phyloP scores from a whole-genome alignment of 192 early-diverging fungal species.

The Irineochytrium annulatum region DNA sequence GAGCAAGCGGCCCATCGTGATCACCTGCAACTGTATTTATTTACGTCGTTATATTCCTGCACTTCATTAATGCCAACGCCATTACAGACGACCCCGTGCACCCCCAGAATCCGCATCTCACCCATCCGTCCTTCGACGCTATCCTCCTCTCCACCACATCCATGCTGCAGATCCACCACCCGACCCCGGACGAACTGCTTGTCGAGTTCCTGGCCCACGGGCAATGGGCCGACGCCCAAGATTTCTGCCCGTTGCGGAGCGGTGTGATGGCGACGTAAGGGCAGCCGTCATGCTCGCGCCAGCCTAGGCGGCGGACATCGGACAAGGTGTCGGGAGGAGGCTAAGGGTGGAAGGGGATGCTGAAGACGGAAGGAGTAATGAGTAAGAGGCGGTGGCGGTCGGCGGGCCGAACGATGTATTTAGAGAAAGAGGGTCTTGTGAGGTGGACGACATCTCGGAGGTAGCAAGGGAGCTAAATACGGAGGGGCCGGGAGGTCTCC shows the following conservation, averaged over 20 bases:
- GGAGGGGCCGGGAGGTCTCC: too few species aligned
- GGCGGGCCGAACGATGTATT: too few species aligned
- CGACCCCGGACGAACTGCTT: slow-evolving; percentile 7
- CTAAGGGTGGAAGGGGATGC: neutral
- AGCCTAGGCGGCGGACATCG: neutral
- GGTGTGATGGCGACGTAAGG: slow-evolving; percentile 4
- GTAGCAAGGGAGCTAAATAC: too few species aligned
- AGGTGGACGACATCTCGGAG: too few species aligned
- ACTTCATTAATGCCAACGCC: neutral
- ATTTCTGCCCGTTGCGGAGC: neutral
- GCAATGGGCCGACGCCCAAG: slow-evolving; percentile 6
- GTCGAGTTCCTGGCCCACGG: slow-evolving; percentile 2
- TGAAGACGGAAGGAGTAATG: neutral
- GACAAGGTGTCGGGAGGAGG: neutral
- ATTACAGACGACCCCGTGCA: slow-evolving; percentile 17
- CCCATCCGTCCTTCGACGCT: neutral
- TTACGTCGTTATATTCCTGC: neutral
- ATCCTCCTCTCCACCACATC: neutral
- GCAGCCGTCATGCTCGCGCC: neutral
- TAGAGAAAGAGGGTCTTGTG: too few species aligned
- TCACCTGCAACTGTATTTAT: slow-evolving; percentile 62
- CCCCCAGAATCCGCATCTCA: slow-evolving; percentile 4
- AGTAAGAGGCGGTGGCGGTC: neutral
- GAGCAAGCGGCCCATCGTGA: slow-evolving; percentile 73
- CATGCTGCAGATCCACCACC: slow-evolving; percentile 1